Conservation (phyloP, 148 eudicot genomes). For the Heliamphora exappendiculata region DNA sequence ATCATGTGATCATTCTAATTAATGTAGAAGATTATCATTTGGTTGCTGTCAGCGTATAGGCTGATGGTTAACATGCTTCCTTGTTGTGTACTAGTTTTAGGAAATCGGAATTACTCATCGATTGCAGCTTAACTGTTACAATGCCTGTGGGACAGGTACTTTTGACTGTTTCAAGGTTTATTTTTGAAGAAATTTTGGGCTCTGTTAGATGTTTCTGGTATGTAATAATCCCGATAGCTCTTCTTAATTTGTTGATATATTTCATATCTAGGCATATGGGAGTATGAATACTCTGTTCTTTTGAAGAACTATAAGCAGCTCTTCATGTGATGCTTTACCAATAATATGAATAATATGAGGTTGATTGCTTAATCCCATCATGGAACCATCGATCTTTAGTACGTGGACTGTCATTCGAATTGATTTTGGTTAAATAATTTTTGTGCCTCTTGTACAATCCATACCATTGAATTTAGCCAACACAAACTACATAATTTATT, state of each 20-base stretch:
- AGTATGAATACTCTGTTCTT: neutral
- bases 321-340: neutral
- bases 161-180: constrained; percentile 1
- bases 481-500: neutral
- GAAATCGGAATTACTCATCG: neutral
- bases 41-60: too few species aligned
- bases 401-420: neutral
- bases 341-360: neutral
- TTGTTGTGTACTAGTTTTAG: neutral
- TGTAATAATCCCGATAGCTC: neutral
- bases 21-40: neutral
- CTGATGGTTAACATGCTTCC: neutral
- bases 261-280: constrained; percentile 3
- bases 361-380: neutral
- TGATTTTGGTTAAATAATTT: neutral
- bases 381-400: neutral
- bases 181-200: neutral
- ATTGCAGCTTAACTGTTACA: neutral
- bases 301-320: constrained; percentile 10
- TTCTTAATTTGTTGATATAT: neutral
- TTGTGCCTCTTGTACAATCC: neutral
- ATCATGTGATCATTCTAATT: neutral
- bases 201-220: neutral
- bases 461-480: neutral
- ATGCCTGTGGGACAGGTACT: constrained; percentile 7